phyloP scores from a whole-genome alignment of 441 rosid species.

The Populus hybrid region DNA sequence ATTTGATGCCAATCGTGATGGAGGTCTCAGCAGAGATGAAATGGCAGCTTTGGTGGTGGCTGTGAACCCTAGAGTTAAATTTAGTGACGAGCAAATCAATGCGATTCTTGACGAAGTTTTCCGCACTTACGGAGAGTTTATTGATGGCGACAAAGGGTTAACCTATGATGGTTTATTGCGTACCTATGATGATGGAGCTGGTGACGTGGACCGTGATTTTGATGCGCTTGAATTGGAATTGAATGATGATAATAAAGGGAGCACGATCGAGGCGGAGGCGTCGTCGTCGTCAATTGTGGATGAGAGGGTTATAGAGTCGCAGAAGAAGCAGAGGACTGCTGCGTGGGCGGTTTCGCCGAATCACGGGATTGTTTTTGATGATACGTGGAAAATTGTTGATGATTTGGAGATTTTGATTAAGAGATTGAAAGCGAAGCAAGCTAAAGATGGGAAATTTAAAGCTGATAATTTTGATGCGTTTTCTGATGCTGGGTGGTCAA shows the following conservation, averaged over 20 bases:
- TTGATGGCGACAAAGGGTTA: conserved; percentile 74
- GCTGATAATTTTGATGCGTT: conserved; percentile 69
- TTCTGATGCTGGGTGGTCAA: conserved; percentile 97
- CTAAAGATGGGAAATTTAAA: conserved; percentile 71
- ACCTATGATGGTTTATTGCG: conserved; percentile 83
- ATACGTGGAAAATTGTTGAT: conserved; percentile 91
- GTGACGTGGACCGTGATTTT: conserved; percentile 90
- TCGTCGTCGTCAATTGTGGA: conserved; percentile 79
- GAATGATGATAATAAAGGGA: conserved; percentile 44
- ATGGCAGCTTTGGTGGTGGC: conserved; percentile 91
- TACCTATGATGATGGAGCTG: conserved; percentile 96
- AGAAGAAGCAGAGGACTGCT: conserved; percentile 84
- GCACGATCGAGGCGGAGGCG: conserved; percentile 50
- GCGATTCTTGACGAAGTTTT: conserved; percentile 97
- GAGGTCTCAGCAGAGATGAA: conserved; percentile 85
- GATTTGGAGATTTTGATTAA: conserved; percentile 91
- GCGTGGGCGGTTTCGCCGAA: conserved; percentile 95
- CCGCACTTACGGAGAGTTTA: conserved; percentile 83
- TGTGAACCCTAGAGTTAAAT: conserved; percentile 92
- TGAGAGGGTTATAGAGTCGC: conserved; percentile 66
- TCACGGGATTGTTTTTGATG: conserved; percentile 89
- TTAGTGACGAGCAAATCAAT: conserved; percentile 91
- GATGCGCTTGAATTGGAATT: conserved; percentile 78
- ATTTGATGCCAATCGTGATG: conserved; percentile 78
- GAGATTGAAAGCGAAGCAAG: conserved; percentile 80